A percentile compares a stretch with the other conserved stretches of the same genome.
phyloP scores from a whole-genome alignment of 140 eudicot genomes.

The Ambrosia hybrid region DNA sequence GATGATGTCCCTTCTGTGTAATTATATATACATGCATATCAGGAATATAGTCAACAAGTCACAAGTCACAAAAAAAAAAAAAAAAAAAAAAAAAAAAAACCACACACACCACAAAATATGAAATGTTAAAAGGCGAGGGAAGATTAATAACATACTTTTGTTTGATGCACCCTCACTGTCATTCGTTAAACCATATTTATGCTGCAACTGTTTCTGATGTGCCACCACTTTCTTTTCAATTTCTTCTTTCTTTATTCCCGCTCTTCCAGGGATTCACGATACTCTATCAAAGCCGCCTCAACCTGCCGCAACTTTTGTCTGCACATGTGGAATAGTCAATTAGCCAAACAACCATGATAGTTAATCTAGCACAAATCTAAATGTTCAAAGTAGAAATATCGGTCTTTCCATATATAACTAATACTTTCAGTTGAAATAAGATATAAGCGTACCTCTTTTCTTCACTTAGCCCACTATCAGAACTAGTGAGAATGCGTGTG shows the following conservation, averaged over 20 bases:
- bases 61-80: too few relatives aligned
- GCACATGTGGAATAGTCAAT: slow-evolving; percentile 18
- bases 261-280: slow-evolving; percentile 85
- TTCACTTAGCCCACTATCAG: slow-evolving; percentile 67
- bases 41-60: not conserved
- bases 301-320: slow-evolving; percentile 85
- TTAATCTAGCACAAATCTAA: too few relatives aligned
- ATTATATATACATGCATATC: not conserved
- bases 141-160: slow-evolving; percentile 52
- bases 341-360: slow-evolving; percentile 22
- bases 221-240: slow-evolving; percentile 75
- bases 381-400: not conserved
- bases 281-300: slow-evolving; percentile 90
- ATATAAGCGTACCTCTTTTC: slow-evolving; percentile 71
- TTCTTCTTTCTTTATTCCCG: slow-evolving; percentile 64
- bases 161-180: slow-evolving; percentile 42
- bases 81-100: too few relatives aligned
- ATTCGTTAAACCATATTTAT: slow-evolving; percentile 65
- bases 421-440: too few relatives aligned
- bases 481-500: slow-evolving; percentile 40
- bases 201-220: slow-evolving; percentile 54
- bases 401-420: not conserved
- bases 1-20: slow-evolving; percentile 51
- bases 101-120: too few relatives aligned
- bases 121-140: not conserved